These are phyloP conservation scores for Cladosporium sp. DNA, from an alignment of 2,329 filamentous ascomycete species.

Conservation along the genomic window DNA sequence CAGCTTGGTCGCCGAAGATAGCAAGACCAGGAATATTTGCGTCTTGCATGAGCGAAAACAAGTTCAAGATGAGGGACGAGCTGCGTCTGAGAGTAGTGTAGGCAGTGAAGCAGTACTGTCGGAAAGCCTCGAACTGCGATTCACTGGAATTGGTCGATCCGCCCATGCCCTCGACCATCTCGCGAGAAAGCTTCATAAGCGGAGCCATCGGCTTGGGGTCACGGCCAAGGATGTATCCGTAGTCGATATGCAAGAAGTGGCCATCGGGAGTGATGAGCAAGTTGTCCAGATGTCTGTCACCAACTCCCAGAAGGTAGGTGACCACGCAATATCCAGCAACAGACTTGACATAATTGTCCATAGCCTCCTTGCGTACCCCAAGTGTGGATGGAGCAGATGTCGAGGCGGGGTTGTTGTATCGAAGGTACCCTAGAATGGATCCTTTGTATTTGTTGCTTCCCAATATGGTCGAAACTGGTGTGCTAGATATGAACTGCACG, in stretches of 20 bases:
- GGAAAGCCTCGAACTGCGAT: slow-evolving; percentile 78
- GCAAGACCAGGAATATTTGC: slow-evolving; percentile 96
- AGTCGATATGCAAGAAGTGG: slow-evolving; percentile 98
- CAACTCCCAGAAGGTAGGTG: slow-evolving; percentile 94
- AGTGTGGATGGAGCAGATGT: slow-evolving; percentile 71
- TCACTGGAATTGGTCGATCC: slow-evolving; percentile 51
- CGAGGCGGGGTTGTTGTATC: slow-evolving; percentile 84
- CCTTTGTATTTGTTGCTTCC: slow-evolving; percentile 71
- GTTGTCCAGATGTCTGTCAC: slow-evolving; percentile 94
- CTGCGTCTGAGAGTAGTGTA: slow-evolving; percentile 89
- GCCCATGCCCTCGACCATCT: slow-evolving; percentile 99
- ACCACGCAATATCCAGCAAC: slow-evolving; percentile 98
- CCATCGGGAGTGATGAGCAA: slow-evolving; percentile 84
- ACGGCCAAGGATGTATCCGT: slow-evolving; percentile 94
- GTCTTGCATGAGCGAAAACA: slow-evolving; percentile 96
- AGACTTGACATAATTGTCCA: slow-evolving; percentile 94
- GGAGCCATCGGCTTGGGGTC: slow-evolving; percentile 97
- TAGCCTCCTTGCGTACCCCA: slow-evolving; percentile 84
- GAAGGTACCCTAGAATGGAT: slow-evolving; percentile 75
- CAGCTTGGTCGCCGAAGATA: slow-evolving; percentile 74
- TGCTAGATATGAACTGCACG: slow-evolving; percentile 86
- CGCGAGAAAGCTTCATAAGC: slow-evolving; percentile 92
- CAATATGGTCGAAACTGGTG: slow-evolving; percentile 75
- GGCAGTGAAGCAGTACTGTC: slow-evolving; percentile 92
- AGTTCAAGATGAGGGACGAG: slow-evolving; percentile 85